These are phyloP conservation scores for Saccharum spontaneum DNA, from an alignment of 176 grass and related monocot genomes.

Conservation along the genomic window DNA sequence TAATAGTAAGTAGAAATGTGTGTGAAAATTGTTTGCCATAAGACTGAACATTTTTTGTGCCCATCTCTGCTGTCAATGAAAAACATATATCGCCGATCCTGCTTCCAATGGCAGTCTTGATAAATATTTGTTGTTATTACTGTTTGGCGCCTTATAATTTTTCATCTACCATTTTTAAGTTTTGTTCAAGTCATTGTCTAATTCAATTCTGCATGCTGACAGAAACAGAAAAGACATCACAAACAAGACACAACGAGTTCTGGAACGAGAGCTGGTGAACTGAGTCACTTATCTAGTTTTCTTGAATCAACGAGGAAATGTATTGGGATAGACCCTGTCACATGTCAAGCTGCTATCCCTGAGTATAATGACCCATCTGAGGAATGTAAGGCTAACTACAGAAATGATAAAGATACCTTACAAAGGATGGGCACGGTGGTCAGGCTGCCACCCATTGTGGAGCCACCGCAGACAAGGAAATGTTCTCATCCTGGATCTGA, in stretches of 20 bases:
- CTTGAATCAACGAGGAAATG: background rate
- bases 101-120: background rate
- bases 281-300: background rate
- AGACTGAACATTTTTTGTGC: background rate
- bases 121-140: slow-evolving; percentile 13
- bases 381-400: slow-evolving; percentile 30
- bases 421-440: slow-evolving; percentile 34
- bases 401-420: slow-evolving; percentile 15
- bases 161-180: background rate
- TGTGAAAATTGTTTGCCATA: background rate
- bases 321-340: background rate
- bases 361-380: slow-evolving; percentile 31
- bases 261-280: slow-evolving; percentile 21
- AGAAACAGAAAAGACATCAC: slow-evolving; percentile 18
- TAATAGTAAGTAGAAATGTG: background rate
- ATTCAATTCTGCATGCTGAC: slow-evolving; percentile 36
- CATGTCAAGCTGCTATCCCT: slow-evolving; percentile 40
- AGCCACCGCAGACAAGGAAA: slow-evolving; percentile 11
- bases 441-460: slow-evolving; percentile 16
- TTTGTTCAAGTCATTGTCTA: slow-evolving; percentile 20
- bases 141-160: background rate
- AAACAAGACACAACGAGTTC: slow-evolving; percentile 30
- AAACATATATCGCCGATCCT: background rate
- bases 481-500: slow-evolving; percentile 37
- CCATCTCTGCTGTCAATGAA: background rate